A percentile compares a stretch with the other conserved stretches of the same genome.
phyloP scores from a whole-genome alignment of 495 filamentous ascomycete species.

The Pseudoneurospora amorphoporcata region DNA sequence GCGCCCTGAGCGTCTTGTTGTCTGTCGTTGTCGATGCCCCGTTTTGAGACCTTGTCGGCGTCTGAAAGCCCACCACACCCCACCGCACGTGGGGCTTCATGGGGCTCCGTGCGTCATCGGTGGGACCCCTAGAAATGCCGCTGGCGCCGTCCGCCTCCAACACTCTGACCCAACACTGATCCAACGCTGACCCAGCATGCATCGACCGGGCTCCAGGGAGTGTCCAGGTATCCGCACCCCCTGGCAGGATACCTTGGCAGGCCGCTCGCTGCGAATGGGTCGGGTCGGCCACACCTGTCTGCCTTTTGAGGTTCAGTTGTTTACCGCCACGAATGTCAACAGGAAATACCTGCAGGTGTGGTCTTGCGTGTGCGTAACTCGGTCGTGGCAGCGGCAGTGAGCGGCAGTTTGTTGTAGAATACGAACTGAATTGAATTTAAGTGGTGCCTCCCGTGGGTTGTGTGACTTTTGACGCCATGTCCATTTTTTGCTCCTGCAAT shows the following conservation, averaged over 20 bases:
- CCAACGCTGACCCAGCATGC: not conserved
- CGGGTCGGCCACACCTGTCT: not conserved
- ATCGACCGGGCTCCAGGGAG: not conserved
- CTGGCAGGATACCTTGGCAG: not conserved
- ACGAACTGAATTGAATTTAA: not conserved
- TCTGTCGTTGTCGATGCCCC: not conserved
- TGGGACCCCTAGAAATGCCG: not conserved
- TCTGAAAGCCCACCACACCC: not conserved
- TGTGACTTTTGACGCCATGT: not conserved
- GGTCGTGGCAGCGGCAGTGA: not conserved
- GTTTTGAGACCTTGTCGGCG: not conserved
- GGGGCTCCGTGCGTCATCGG: not conserved
- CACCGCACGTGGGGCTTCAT: not conserved
- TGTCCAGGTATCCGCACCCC: not conserved
- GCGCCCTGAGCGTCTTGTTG: not conserved
- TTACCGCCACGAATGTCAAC: not conserved
- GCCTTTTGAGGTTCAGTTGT: not conserved
- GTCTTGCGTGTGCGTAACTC: not conserved
- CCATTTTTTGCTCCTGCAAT: not conserved
- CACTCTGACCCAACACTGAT: not conserved
- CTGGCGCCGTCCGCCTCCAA: not conserved
- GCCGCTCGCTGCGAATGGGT: not conserved
- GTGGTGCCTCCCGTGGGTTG: not conserved
- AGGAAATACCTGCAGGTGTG: not conserved
- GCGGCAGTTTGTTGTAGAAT: not conserved